Conservation (phyloP, 192 early-diverging fungal species). For the Rhizophlyctis rosea region DNA sequence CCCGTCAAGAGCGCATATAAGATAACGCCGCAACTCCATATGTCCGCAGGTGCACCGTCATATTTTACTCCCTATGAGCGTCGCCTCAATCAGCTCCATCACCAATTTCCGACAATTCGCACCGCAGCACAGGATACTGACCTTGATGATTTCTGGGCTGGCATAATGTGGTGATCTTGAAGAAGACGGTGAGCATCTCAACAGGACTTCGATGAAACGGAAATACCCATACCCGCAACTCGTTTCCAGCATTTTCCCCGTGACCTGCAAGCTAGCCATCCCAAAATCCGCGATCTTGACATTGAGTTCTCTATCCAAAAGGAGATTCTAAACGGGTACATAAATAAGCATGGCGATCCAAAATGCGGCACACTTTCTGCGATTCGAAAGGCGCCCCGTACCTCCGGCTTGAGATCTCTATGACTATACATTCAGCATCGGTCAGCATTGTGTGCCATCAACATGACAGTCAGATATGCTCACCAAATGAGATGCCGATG, state of each 20-base stretch:
- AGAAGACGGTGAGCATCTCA: constrained; percentile 1
- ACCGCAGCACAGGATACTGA: constrained; percentile 17
- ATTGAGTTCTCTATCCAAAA: constrained; percentile 87
- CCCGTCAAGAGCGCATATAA: constrained; percentile 69
- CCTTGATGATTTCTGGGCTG: constrained; percentile 69
- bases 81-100: too few relatives aligned
- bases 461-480: constrained; percentile 1
- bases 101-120: too few relatives aligned
- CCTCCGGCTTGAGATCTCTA: constrained; percentile 59
- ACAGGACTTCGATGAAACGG: constrained; percentile 1
- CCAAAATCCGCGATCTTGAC: constrained; percentile 99
- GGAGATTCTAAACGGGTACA: constrained; percentile 45
- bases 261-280: constrained; percentile 67
- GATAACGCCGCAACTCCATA: constrained; percentile 77
- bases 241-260: constrained; percentile 56
- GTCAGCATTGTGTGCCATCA: not conserved
- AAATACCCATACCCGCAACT: constrained; percentile 57
- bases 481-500: constrained; percentile 90
- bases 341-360: not conserved
- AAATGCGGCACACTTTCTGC: not conserved
- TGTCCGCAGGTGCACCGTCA: constrained; percentile 63
- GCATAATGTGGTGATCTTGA: constrained; percentile 70
- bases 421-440: constrained; percentile 31
- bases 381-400: too few relatives aligned
- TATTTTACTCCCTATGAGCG: constrained; percentile 61